Base-by-base conservation (phyloP, 352 stramenopile genomes). In the Pilasporangium apinafurcum region DNA sequence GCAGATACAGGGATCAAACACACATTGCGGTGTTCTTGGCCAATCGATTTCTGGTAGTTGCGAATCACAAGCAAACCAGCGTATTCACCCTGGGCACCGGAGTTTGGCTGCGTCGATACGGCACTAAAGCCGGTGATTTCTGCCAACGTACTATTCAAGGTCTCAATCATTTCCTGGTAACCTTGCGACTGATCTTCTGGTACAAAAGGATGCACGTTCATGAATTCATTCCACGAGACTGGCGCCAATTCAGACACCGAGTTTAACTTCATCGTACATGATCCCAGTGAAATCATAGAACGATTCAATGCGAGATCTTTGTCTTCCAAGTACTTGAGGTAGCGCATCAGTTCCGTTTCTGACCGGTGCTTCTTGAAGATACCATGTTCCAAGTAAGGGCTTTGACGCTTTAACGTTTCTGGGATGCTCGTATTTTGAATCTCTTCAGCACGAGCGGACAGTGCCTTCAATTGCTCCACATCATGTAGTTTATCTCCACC, bases 201-300 rank as follows among this genome's bases (percentile, higher is more conserved):
- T 17, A 85, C 96, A 57, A 99, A 99, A 27, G 97, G 97, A 59
- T 99, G 97, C 34, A 99, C 89, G 62, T 98, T 95, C 37, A 79
- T 92, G 63, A 99, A 98, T 56, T 98, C 93, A 26, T 76, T 80
- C 97, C 96, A 99, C 10, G 96, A 97, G 10, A 99, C 76, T 2
- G 97, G 96, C 30, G 97, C 88, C 68, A 99, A 92, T 73, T 99
- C 96, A 44, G 83, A 84, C 16, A 97, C 96, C 24, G 95, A 92
- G 60, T 99, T 99, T 8, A 99, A 80, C 75, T 99, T 99, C 97
- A 99, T 99, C n/a, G 97, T 99, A 62, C 97, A 99, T 16, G 95
- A 99, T 33, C 97, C 97, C 5, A 99, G 80, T 29, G 95, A 97
- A 68, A 99, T 99, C 97, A 99, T 99, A 39, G 94, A 98, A 45